Base-by-base conservation (phyloP, 164 flowering plant species). In the Protea cynaroides region DNA sequence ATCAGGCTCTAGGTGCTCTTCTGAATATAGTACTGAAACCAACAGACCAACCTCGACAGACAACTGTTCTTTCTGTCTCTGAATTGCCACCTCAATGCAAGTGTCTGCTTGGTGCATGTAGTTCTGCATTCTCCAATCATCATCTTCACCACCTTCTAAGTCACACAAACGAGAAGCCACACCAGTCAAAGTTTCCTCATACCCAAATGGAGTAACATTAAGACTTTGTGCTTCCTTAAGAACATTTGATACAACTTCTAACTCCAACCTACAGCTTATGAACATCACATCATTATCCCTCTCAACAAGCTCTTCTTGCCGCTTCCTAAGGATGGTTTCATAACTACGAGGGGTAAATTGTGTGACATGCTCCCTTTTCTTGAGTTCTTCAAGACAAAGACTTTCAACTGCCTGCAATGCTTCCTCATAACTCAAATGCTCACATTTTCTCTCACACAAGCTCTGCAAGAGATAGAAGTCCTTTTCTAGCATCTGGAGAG, bases 371-470 rank as follows among this genome's bases (percentile, higher is more conserved):
- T 86, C 97, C 81, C 90, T 85, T 76, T 79, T 91, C 81, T 82
- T 87, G 71, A 87, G 80, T 72, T 92, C 97, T 72, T 87, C 89
- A 61, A 86, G 69, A 77, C 96, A 84, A 1, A 86, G 88, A 71
- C 76, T 86, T 73, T 92, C 95, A 56, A 92, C 78, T 14, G 78
- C 70, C 76, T 86, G 92, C 79, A 92, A 70, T 44, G 97, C 94
- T 76, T 84, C 97, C 73, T 87, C 95, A 71, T 84, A 90, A 68
- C 76, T 82, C 71, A 86, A 59, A 65, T 83, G 87, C 73, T 87
- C 96, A 63, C 85, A 78, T 74, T 95, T 95, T 68, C 88, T 88
- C 72, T 90, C 90, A 69, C 98, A 87, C 65, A 87, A 75, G 64
- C 72, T 79, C 83, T 92, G 97, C 15, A 92, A 77, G 56, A 76